phyloP scores from a whole-genome alignment of 805 yeast genomes.

The Lipomyces starkeyi region DNA sequence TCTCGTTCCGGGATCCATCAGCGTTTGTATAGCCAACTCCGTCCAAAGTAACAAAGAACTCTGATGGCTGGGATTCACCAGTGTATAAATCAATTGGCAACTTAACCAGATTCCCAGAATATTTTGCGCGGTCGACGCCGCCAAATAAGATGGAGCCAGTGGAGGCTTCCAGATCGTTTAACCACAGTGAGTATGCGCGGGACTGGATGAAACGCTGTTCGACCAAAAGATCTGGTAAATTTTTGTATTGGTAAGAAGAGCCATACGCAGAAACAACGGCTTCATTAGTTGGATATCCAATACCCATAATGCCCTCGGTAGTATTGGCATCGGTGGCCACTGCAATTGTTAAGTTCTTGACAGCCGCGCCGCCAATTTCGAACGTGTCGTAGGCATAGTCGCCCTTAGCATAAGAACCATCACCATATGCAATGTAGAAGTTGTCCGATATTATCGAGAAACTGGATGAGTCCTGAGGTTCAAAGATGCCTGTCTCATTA shows the following conservation, averaged over 20 bases:
- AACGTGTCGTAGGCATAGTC: conserved; percentile 70
- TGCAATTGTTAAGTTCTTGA: conserved; percentile 68
- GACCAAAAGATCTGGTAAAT: conserved; percentile 68
- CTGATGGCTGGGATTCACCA: conserved; percentile 29
- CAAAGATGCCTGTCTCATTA: conserved; percentile 43
- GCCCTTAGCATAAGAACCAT: conserved; percentile 58
- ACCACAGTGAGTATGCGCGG: conserved; percentile 65
- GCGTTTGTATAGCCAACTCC: conserved; percentile 31
- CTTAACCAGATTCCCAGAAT: conserved; percentile 49
- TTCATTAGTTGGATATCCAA: conserved; percentile 49
- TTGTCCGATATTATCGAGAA: conserved; percentile 33
- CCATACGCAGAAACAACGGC: conserved; percentile 39
- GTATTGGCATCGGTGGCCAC: conserved; percentile 72
- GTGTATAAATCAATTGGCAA: conserved; percentile 20
- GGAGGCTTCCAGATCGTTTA: conserved; percentile 50
- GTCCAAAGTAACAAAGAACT: conserved; percentile 31
- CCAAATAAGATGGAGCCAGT: conserved; percentile 52
- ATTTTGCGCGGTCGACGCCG: conserved; percentile 58
- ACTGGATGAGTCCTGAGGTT: conserved; percentile 43
- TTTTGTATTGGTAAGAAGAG: conserved; percentile 54
- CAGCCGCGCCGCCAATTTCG: conserved; percentile 54
- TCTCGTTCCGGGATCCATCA: conserved; percentile 13
- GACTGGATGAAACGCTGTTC: conserved; percentile 60
- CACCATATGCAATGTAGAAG: conserved; percentile 53
- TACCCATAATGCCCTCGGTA: conserved; percentile 57